These are phyloP conservation scores for Mycena rebaudengoi DNA, from an alignment of 768 basidiomycete species.

Conservation along the genomic window DNA sequence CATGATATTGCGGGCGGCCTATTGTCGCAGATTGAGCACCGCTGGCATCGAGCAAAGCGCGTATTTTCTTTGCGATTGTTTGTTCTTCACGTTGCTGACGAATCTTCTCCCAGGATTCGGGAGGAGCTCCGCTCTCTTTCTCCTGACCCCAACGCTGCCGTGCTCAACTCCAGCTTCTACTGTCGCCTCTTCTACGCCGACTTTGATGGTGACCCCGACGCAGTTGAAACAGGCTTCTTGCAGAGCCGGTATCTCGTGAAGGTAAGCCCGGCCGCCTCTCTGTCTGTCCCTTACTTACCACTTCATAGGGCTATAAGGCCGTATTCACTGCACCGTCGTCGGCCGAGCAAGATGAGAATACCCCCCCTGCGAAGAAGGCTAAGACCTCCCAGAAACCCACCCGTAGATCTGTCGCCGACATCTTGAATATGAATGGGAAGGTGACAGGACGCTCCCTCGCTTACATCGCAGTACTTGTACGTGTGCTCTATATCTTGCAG, in stretches of 20 bases:
- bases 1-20: constrained; percentile 5
- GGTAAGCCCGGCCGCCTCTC: neutral
- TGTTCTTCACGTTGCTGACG: neutral
- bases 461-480: constrained; percentile 5
- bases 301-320: neutral
- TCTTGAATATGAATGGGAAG: constrained; percentile 18
- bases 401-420: constrained; percentile 8
- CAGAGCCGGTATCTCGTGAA: constrained; percentile 15
- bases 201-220: constrained; percentile 5
- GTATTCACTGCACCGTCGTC: constrained; percentile 3
- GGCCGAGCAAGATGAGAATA: constrained; percentile 9
- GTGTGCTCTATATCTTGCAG: neutral
- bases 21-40: neutral
- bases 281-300: neutral
- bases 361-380: neutral
- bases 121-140: neutral
- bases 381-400: neutral
- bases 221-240: constrained; percentile 3
- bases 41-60: neutral
- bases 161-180: constrained; percentile 7
- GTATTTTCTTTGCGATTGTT: neutral
- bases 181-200: constrained; percentile 5
- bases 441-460: constrained; percentile 17
- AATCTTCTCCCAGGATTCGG: neutral
- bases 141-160: neutral